These are phyloP conservation scores for Zymoseptoria crescenta DNA, from an alignment of 2,329 filamentous ascomycete genomes.

Conservation along the genomic window DNA sequence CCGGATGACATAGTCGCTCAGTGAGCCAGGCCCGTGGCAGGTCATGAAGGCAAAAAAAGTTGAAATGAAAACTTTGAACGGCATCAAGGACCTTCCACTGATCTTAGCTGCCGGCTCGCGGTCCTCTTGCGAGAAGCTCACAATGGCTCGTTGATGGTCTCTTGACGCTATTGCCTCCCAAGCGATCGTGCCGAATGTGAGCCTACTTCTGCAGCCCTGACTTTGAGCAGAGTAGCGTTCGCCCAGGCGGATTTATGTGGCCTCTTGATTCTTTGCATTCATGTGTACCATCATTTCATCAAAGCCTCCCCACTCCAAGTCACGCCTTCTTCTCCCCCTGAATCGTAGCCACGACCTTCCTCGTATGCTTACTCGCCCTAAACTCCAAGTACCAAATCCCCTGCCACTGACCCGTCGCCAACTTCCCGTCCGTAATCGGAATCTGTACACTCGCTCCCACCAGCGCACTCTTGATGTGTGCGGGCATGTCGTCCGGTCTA, in stretches of 20 bases:
- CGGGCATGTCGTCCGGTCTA: conserved; percentile 81
- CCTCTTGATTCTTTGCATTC: neutral
- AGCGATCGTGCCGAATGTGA: neutral
- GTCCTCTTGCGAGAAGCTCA: too few relatives aligned
- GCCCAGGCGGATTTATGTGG: neutral
- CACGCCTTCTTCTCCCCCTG: conserved; percentile 63
- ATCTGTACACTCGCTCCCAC: conserved; percentile 85
- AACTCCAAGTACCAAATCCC: conserved; percentile 96
- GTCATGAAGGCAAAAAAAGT: too few relatives aligned
- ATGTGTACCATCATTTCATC: neutral
- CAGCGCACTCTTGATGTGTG: conserved; percentile 86
- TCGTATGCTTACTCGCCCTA: conserved; percentile 62
- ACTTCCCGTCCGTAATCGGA: conserved; percentile 76
- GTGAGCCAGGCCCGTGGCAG: too few relatives aligned
- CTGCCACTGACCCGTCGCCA: conserved; percentile 71
- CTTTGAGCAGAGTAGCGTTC: neutral
- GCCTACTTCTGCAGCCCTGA: too few relatives aligned
- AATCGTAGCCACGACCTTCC: conserved; percentile 85
- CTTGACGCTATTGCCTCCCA: too few relatives aligned
- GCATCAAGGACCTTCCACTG: too few relatives aligned
- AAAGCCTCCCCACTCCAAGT: conserved; percentile 3
- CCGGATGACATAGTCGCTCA: neutral
- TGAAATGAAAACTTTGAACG: too few relatives aligned
- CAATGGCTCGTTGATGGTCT: too few relatives aligned
- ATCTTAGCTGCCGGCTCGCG: too few relatives aligned